A percentile compares a stretch with the other conserved stretches of the same genome.
Conservation (phyloP, 2,329 filamentous ascomycete species). For the Myriosclerotinia duriaeana region DNA sequence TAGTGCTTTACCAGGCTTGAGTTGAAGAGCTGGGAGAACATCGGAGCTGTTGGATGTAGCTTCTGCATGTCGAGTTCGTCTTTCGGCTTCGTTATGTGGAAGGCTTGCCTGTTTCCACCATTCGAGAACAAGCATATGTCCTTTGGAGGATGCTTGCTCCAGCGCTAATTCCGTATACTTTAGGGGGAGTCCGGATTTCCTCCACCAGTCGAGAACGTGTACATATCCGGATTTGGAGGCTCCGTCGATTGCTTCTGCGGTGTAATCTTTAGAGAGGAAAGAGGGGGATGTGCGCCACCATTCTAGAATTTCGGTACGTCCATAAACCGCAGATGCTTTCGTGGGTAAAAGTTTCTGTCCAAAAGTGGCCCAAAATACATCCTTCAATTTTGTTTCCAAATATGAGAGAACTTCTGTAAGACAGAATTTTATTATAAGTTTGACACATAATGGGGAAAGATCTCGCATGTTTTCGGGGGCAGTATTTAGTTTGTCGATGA, state of each 20-base stretch:
- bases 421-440: slow-evolving; percentile 88
- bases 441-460: slow-evolving; percentile 78
- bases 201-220: slow-evolving; percentile 89
- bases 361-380: slow-evolving; percentile 85
- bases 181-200: slow-evolving; percentile 72
- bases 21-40: slow-evolving; percentile 46
- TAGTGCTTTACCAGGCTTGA: slow-evolving; percentile 83
- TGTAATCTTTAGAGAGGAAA: slow-evolving; percentile 82
- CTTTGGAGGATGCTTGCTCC: slow-evolving; percentile 81
- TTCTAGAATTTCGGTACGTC: slow-evolving; percentile 78
- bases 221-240: slow-evolving; percentile 84
- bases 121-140: slow-evolving; percentile 80
- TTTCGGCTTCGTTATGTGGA: slow-evolving; percentile 48
- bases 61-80: slow-evolving; percentile 31
- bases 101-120: slow-evolving; percentile 82
- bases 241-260: slow-evolving; percentile 74
- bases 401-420: slow-evolving; percentile 76
- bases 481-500: slow-evolving; percentile 71
- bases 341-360: slow-evolving; percentile 79
- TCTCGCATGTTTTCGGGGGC: slow-evolving; percentile 68
- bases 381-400: slow-evolving; percentile 62
- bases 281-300: slow-evolving; percentile 87
- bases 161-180: slow-evolving; percentile 85
- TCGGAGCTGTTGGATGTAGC: slow-evolving; percentile 29
- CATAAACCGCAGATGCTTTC: slow-evolving; percentile 84